Conservation (phyloP, 441 rosid species). For the Pelargonium exstipulatum region DNA sequence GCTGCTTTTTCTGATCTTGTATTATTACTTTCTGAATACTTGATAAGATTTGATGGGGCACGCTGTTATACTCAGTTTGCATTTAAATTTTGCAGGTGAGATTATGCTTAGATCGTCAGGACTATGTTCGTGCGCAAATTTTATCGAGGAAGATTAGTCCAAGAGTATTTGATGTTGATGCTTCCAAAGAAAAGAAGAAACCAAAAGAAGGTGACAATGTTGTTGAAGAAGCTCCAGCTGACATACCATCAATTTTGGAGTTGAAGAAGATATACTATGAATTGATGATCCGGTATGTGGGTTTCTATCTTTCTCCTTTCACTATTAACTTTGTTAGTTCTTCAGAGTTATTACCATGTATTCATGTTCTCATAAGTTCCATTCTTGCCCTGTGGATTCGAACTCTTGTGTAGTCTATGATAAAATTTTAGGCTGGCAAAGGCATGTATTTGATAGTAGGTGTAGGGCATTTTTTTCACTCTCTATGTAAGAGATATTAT, state of each 20-base stretch:
- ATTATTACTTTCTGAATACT: background rate
- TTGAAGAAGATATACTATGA: constrained; percentile 81
- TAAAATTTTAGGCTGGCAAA: too few species aligned
- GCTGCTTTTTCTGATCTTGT: background rate
- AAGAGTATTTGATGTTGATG: constrained; percentile 70
- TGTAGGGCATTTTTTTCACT: too few species aligned
- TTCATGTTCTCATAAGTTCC: too few species aligned
- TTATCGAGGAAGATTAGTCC: constrained; percentile 91
- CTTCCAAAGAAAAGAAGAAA: constrained; percentile 84
- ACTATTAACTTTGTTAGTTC: too few species aligned
- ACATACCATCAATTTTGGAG: constrained; percentile 81
- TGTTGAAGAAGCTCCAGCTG: constrained; percentile 92
- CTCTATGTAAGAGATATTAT: too few species aligned
- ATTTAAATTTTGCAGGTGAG: constrained; percentile 55
- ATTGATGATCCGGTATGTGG: constrained; percentile 70
- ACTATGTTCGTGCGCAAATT: constrained; percentile 92
- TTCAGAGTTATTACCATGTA: too few species aligned
- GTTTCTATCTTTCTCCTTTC: background rate
- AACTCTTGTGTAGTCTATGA: too few species aligned
- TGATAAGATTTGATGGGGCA: background rate
- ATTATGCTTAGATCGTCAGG: constrained; percentile 86
- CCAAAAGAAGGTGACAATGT: constrained; percentile 87
- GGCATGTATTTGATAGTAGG: too few species aligned
- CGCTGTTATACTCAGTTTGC: background rate
- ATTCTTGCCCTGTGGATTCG: too few species aligned